phyloP scores from a whole-genome alignment of 1,284 basidiomycete genomes.

The Cryptococcus amylolentus region DNA sequence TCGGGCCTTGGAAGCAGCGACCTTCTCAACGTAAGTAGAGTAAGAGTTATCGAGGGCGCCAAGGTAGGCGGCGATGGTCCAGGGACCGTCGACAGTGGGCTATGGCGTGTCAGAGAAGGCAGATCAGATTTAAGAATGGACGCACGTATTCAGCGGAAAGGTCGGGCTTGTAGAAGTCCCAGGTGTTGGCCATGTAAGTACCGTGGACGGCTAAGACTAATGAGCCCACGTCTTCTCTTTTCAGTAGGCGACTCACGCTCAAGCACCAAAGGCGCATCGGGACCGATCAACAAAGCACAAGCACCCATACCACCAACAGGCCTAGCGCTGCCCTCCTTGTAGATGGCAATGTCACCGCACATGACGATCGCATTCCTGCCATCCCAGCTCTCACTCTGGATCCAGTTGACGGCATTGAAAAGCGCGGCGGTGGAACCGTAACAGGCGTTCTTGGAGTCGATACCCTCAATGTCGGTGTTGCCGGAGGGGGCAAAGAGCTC shows the following conservation, averaged over 20 bases:
- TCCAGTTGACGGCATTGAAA: constrained; percentile 97
- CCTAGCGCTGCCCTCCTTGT: constrained; percentile 90
- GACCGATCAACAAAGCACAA: constrained; percentile 90
- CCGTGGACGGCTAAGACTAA: constrained; percentile 81
- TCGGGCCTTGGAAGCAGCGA: constrained; percentile 56
- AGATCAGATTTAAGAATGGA: neutral
- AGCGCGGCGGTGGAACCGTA: constrained; percentile 97
- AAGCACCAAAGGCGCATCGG: constrained; percentile 88
- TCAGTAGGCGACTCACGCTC: constrained; percentile 68
- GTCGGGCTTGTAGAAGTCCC: constrained; percentile 97
- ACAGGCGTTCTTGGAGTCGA: constrained; percentile 99
- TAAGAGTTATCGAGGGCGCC: constrained; percentile 90
- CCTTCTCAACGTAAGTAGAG: constrained; percentile 79
- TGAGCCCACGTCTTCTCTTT: neutral
- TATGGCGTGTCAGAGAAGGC: constrained; percentile 44
- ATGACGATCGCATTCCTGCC: constrained; percentile 97
- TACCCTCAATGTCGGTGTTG: constrained; percentile 96
- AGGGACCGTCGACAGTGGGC: constrained; percentile 94
- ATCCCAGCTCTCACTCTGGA: constrained; percentile 96
- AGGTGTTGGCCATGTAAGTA: constrained; percentile 95
- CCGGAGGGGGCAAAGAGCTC: constrained; percentile 88
- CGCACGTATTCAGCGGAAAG: constrained; percentile 55
- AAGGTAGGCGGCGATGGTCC: constrained; percentile 93
- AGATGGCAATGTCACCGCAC: constrained; percentile 95
- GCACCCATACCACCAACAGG: constrained; percentile 97